phyloP scores from a whole-genome alignment of 2,329 filamentous ascomycete genomes.

The Amauroascus verrucosus region DNA sequence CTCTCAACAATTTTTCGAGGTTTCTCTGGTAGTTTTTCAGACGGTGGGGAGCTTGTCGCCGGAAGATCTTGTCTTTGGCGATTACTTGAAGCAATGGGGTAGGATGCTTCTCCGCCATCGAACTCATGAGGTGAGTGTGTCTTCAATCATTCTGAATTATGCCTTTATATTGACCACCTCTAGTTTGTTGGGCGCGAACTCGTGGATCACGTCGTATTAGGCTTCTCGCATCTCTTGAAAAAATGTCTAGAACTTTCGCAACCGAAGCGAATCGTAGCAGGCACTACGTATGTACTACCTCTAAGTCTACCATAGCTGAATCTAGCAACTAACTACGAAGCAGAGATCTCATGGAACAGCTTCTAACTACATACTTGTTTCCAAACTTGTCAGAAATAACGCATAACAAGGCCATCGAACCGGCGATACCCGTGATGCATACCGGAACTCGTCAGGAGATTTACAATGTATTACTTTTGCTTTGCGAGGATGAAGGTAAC shows the following conservation, averaged over 20 bases:
- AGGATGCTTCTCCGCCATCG: slow-evolving; percentile 34
- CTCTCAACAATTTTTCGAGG: slow-evolving; percentile 40
- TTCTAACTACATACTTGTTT: slow-evolving; percentile 59
- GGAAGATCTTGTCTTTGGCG: slow-evolving; percentile 28
- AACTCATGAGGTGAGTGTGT: slow-evolving; percentile 32
- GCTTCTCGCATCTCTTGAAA: slow-evolving; percentile 36
- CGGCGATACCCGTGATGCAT: slow-evolving; percentile 44
- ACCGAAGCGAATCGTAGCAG: slow-evolving; percentile 23
- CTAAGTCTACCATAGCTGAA: neutral
- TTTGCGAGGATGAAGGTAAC: slow-evolving; percentile 45
- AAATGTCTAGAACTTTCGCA: slow-evolving; percentile 34
- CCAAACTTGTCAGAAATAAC: slow-evolving; percentile 40
- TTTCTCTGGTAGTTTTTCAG: slow-evolving; percentile 35
- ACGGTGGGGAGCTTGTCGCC: slow-evolving; percentile 33
- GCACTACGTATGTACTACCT: slow-evolving; percentile 26
- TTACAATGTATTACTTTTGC: slow-evolving; percentile 48
- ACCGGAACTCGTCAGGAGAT: slow-evolving; percentile 48
- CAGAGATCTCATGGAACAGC: slow-evolving; percentile 38
- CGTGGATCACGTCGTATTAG: slow-evolving; percentile 35
- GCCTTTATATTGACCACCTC: slow-evolving; percentile 17
- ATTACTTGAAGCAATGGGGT: slow-evolving; percentile 38
- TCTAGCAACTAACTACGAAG: neutral
- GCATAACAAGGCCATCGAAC: slow-evolving; percentile 21
- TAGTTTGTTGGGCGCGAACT: slow-evolving; percentile 40
- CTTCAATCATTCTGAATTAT: neutral